A percentile compares a stretch with the other conserved stretches of the same genome.
phyloP scores from a whole-genome alignment of 805 yeast genomes.

The Candida patagonica region DNA sequence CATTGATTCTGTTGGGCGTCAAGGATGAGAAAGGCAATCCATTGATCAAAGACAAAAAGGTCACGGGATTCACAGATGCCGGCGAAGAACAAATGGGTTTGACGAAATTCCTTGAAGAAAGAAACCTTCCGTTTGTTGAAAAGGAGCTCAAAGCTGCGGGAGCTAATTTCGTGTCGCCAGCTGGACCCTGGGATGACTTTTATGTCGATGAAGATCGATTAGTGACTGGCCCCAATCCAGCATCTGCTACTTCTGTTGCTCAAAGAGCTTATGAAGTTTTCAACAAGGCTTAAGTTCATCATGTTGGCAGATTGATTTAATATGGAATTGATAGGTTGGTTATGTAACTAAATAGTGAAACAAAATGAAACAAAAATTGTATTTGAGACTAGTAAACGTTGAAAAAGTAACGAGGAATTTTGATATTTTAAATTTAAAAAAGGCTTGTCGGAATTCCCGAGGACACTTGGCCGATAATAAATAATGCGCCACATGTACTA shows the following conservation, averaged over 20 bases:
- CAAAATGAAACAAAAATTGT: no score
- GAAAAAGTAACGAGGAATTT: no score
- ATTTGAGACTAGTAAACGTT: no score
- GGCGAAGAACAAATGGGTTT: conserved; percentile 38
- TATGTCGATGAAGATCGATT: conserved; percentile 47
- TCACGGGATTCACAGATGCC: conserved; percentile 52
- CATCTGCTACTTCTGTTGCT: conserved; percentile 20
- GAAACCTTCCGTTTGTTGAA: conserved; percentile 30
- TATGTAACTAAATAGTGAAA: no score
- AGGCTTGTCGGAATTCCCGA: no score
- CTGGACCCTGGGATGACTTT: conserved; percentile 44
- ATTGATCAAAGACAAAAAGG: conserved; percentile 42
- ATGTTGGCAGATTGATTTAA: no score
- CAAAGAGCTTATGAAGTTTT: conserved; percentile 5
- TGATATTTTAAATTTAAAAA: no score
- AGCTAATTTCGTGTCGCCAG: conserved; percentile 42
- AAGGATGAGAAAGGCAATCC: conserved; percentile 36
- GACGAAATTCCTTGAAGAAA: conserved; percentile 22
- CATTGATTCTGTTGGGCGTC: conserved; percentile 45
- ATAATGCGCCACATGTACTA: no score
- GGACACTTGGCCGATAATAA: no score
- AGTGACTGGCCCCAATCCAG: conserved; percentile 62
- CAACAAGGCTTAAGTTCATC: background rate
- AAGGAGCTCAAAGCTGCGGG: conserved; percentile 32
- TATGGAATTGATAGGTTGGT: no score